These are phyloP conservation scores for Ceratocystiopsis sp. DNA, from an alignment of 2,329 filamentous ascomycete genomes.

Conservation along the genomic window DNA sequence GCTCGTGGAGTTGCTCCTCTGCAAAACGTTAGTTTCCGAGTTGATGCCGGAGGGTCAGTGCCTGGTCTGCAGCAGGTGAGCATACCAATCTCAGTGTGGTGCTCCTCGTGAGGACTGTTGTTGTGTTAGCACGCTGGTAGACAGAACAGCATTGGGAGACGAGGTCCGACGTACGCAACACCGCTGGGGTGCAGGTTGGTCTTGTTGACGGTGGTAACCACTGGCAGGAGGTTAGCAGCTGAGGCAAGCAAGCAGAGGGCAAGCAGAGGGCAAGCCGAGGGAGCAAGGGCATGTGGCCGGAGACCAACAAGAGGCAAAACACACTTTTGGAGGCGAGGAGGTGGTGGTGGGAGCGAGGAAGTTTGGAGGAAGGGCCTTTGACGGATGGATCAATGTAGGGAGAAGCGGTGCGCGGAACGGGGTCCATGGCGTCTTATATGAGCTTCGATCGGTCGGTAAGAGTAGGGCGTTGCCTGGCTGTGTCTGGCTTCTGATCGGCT, in stretches of 20 bases:
- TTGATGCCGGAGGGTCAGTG: too few species aligned
- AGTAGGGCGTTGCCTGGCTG: too few species aligned
- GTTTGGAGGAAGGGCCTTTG: conserved; percentile 26
- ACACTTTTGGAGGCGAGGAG: conserved; percentile 2
- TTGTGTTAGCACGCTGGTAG: conserved; percentile 12
- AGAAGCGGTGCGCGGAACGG: conserved; percentile 25
- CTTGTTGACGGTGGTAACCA: conserved; percentile 62
- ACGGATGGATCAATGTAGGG: conserved; percentile 26
- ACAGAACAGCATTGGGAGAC: neutral
- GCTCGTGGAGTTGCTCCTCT: conserved; percentile 92
- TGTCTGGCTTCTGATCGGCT: conserved; percentile 3
- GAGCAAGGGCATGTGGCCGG: neutral
- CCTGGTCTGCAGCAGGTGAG: neutral
- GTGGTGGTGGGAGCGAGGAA: conserved; percentile 11
- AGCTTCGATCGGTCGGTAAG: conserved; percentile 3
- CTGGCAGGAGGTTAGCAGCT: conserved; percentile 15
- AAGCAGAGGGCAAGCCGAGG: conserved; percentile 10
- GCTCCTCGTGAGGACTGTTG: conserved; percentile 49
- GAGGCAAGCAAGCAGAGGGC: conserved; percentile 1
- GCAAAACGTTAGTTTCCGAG: neutral
- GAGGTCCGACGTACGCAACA: conserved; percentile 53
- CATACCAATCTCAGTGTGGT: conserved; percentile 80
- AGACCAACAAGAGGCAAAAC: neutral
- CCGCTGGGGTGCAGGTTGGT: conserved; percentile 80
- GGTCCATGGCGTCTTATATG: conserved; percentile 21